These are phyloP conservation scores for Metarhizium robertsii DNA, from an alignment of 2,329 filamentous ascomycete species.

Conservation along the genomic window DNA sequence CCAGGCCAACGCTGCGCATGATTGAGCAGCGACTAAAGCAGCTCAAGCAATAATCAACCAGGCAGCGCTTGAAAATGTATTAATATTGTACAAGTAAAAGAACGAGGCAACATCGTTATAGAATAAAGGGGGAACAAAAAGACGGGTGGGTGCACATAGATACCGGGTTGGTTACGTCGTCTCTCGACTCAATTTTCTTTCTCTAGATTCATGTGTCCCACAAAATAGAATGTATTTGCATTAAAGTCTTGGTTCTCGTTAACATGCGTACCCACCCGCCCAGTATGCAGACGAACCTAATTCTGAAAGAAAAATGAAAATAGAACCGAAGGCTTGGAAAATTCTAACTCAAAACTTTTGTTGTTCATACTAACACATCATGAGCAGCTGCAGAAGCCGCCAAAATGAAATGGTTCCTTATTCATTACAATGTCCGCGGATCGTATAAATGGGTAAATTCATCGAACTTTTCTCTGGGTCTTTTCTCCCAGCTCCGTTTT, in stretches of 20 bases:
- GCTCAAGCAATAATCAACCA: slow-evolving; percentile 6
- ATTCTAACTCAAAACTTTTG: background rate
- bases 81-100: background rate
- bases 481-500: background rate
- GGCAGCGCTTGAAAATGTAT: background rate
- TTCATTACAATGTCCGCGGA: slow-evolving; percentile 18
- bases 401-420: slow-evolving; percentile 13
- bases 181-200: slow-evolving; percentile 4
- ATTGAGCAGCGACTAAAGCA: slow-evolving; percentile 42
- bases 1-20: slow-evolving; percentile 52
- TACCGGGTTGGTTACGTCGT: background rate
- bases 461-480: background rate
- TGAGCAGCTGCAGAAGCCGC: slow-evolving; percentile 14
- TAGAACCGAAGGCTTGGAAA: background rate
- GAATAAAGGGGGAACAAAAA: background rate
- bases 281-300: background rate
- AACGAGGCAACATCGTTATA: background rate
- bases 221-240: slow-evolving; percentile 1
- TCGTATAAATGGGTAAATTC: background rate
- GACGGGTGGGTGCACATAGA: background rate
- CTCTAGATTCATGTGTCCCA: background rate
- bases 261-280: background rate
- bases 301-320: background rate
- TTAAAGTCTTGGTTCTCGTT: background rate
- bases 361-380: slow-evolving; percentile 24